phyloP scores from a whole-genome alignment of 768 basidiomycete genomes.

The Hypholoma fasciculare region DNA sequence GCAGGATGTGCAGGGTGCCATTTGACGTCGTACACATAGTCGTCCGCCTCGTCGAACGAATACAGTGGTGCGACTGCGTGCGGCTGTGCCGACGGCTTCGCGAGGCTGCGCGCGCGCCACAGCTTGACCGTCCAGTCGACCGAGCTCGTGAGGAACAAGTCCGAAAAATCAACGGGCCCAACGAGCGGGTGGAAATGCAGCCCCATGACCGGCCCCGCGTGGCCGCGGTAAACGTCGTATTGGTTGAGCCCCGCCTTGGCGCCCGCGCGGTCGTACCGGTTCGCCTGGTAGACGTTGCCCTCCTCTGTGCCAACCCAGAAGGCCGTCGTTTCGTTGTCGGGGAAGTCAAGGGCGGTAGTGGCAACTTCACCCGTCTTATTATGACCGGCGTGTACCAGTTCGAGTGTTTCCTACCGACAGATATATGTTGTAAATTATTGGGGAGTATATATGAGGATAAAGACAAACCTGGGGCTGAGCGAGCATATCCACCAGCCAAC shows the following conservation, averaged over 20 bases:
- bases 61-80: constrained; percentile 74
- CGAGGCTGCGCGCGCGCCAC: constrained; percentile 82
- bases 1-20: constrained; percentile 98
- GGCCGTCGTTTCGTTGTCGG: constrained; percentile 93
- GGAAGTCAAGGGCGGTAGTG: constrained; percentile 92
- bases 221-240: constrained; percentile 90
- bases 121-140: constrained; percentile 99
- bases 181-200: constrained; percentile 92
- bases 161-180: constrained; percentile 93
- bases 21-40: constrained; percentile 97
- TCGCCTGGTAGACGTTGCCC: constrained; percentile 95
- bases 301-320: constrained; percentile 99
- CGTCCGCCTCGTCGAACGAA: constrained; percentile 96
- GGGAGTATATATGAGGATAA: not conserved
- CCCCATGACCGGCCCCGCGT: constrained; percentile 92
- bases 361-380: constrained; percentile 97
- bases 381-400: constrained; percentile 85
- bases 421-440: not conserved
- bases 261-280: constrained; percentile 95
- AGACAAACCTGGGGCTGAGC: constrained; percentile 87
- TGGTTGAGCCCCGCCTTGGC: constrained; percentile 95
- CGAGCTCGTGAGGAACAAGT: constrained; percentile 89
- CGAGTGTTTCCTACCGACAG: constrained; percentile 79
- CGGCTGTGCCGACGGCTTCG: constrained; percentile 67
- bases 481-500: constrained; percentile 98